These are phyloP conservation scores for Linnemannia elongata DNA, from an alignment of 192 early-diverging fungal genomes.

Conservation along the genomic window DNA sequence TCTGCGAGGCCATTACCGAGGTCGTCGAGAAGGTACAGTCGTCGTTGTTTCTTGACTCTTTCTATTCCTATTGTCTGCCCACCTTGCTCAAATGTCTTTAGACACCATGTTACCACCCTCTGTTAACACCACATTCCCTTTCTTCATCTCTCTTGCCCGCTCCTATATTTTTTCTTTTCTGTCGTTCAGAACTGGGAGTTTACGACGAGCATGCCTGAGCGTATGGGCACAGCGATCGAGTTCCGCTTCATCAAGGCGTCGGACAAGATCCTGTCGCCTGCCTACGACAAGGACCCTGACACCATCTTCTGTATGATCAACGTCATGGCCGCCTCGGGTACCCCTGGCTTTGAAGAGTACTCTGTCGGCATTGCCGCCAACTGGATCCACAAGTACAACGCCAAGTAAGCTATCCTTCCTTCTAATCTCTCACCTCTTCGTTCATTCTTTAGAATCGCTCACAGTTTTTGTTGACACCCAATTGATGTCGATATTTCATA, in stretches of 20 bases:
- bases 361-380: not conserved
- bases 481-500: not conserved
- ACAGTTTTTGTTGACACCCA: no score
- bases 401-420: conserved; percentile 21
- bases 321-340: conserved; percentile 22
- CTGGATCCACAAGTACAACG: conserved; percentile 39
- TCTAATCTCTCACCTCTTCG: not conserved
- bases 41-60: not conserved
- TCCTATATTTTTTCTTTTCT: not conserved
- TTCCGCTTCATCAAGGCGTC: conserved; percentile 49
- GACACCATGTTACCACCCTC: not conserved
- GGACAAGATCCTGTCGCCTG: conserved; percentile 36
- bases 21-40: conserved; percentile 25
- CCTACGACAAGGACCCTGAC: conserved; percentile 40
- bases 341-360: conserved; percentile 48
- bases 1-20: conserved; percentile 5
- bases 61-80: no score
- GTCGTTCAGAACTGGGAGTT: conserved; percentile 32
- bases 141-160: not conserved
- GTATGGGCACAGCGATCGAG: conserved; percentile 24
- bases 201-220: conserved; percentile 22
- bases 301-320: conserved; percentile 39
- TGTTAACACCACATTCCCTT: not conserved
- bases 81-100: not conserved
- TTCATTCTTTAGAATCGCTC: not conserved